Evolutionary conservation across 2,329 filamentous ascomycete genomes (phyloP).

Genomic region (Cladosporium halotolerans): DNA sequence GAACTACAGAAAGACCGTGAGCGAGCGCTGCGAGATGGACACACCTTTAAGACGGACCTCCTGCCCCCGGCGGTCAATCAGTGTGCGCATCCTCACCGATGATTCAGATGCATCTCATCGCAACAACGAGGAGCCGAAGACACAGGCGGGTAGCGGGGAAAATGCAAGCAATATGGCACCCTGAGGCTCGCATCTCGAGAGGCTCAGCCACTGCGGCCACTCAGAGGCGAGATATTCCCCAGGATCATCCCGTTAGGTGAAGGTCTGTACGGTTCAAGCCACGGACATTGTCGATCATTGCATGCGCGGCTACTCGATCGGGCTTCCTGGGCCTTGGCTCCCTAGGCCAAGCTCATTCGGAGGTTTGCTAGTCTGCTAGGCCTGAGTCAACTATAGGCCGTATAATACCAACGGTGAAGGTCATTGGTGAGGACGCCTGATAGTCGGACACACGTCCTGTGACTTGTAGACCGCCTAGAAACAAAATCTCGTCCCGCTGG

Average conservation of each 20-base stretch:
- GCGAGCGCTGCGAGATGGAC: neutral
- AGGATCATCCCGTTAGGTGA: neutral
- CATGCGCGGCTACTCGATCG: neutral
- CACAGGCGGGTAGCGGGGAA: slow-evolving; percentile 5
- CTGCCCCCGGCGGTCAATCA: neutral
- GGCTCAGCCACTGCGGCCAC: neutral
- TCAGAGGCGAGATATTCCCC: neutral
- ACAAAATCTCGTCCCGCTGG: too few relatives aligned
- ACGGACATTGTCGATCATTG: neutral
- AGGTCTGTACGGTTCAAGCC: neutral
- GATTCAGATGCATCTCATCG: slow-evolving; percentile 1
- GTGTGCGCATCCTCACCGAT: neutral
- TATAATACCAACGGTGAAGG: too few relatives aligned
- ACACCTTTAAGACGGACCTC: neutral
- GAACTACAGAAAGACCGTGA: neutral
- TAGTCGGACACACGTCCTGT: too few relatives aligned
- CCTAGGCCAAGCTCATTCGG: too few relatives aligned
- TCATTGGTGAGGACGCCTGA: too few relatives aligned
- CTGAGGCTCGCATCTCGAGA: neutral
- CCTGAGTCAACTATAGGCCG: too few relatives aligned
- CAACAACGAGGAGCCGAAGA: slow-evolving; percentile 10
- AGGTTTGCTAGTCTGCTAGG: too few relatives aligned
- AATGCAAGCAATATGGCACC: neutral
- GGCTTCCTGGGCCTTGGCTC: neutral
- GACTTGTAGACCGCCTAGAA: too few relatives aligned